Evolutionary conservation across 768 basidiomycete species (phyloP), one percentile per base, ranked within the genome.

Genomic region (Agaricus blazei): DNA sequence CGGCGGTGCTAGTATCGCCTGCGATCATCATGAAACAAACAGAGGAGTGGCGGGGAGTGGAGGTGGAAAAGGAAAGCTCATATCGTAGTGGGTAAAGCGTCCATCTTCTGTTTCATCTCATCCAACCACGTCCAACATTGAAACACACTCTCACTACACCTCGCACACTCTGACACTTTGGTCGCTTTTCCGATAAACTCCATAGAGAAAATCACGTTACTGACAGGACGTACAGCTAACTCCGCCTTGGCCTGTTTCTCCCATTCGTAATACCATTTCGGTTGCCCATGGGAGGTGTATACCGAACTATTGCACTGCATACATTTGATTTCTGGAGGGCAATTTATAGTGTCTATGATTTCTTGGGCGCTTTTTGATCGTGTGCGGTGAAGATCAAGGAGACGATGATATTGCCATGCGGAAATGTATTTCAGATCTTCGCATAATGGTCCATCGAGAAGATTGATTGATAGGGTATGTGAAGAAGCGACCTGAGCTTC

Each of bases 261-360:
- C 61, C 81, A 90, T 58, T 80, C 79, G 23, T 65, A 64, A 87
- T 87, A 90, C 88, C 87, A 89, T 65, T 76, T 78, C 23, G 88
- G 88, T 4, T 75, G 73, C 4, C 72, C 70, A 55, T 80, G 71
- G 48, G 75, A 69, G 1, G 75, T 71, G 58, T 67, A 65, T 7
- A 69, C 58, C 1, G 72, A 74, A 4, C 81, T 81, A 40, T 85
- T 88, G 61, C 86, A 90, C 58, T 84, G 80, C 70, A 83, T 78
- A 67, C 88, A 89, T 66, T 81, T 82, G 59, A 85, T 63, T 34
- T 79, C 73, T 3, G 75, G 72, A 0, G 79, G 70, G 12, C 42
- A 56, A 7, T 52, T 53, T 3, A 43, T 38, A 19, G 72, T 64
- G 56, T 72, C 68, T 7, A 88, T 65, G 40, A 83, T 65, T 11